phyloP scores from a whole-genome alignment of 306 rosid species.

The Fragaria iinumae region DNA sequence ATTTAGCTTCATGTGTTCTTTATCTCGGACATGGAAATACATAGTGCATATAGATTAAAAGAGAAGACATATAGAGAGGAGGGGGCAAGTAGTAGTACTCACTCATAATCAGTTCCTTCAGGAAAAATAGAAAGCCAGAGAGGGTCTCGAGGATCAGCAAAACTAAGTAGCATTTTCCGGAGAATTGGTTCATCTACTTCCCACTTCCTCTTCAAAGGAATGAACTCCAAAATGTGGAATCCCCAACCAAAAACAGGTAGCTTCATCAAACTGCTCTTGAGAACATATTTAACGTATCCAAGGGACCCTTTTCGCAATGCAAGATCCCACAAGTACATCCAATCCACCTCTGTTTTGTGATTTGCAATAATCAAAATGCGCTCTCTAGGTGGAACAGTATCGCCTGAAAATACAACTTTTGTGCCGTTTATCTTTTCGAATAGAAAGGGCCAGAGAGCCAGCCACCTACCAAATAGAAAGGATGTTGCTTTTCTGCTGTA shows the following conservation, averaged over 20 bases:
- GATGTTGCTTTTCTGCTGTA: conserved; percentile 72
- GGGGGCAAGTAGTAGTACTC: conserved; percentile 34
- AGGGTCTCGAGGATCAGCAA: conserved; percentile 63
- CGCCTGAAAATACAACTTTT: conserved; percentile 78
- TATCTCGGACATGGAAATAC: not conserved
- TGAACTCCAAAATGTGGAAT: conserved; percentile 86
- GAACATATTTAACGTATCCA: conserved; percentile 79
- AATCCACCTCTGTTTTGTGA: conserved; percentile 96
- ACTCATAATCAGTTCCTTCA: conserved; percentile 88
- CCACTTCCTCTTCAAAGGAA: conserved; percentile 94
- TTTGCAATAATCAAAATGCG: conserved; percentile 82
- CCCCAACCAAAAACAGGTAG: conserved; percentile 95
- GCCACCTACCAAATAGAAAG: conserved; percentile 65
- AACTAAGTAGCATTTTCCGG: conserved; percentile 52
- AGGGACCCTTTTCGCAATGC: conserved; percentile 78
- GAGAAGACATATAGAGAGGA: conserved; percentile 12
- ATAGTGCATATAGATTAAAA: conserved; percentile 12
- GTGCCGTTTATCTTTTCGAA: conserved; percentile 84
- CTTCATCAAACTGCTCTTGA: conserved; percentile 95
- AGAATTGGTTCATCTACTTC: conserved; percentile 68
- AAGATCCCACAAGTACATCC: conserved; percentile 99
- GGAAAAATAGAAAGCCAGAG: conserved; percentile 93
- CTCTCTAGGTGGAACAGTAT: conserved; percentile 63
- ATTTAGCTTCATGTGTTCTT: not conserved
- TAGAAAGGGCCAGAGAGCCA: conserved; percentile 82